Evolutionary conservation across 495 filamentous ascomycete genomes (phyloP).

Genomic region (Parachaetomium inaequale): DNA sequence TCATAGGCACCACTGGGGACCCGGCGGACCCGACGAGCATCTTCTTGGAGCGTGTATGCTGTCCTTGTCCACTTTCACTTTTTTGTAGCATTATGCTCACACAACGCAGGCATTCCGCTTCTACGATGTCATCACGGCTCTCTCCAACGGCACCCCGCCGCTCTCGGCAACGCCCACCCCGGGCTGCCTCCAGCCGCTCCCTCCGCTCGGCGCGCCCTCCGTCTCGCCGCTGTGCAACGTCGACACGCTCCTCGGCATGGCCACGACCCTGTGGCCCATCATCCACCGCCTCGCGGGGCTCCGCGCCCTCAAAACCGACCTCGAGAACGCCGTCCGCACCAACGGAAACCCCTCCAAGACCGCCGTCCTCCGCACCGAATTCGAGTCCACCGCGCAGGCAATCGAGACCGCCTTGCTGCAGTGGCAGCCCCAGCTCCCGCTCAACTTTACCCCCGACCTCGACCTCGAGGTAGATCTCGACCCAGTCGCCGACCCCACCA

Average conservation of each 20-base stretch:
- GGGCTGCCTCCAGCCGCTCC: slow-evolving; percentile 41
- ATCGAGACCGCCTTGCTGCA: slow-evolving; percentile 55
- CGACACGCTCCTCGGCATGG: slow-evolving; percentile 60
- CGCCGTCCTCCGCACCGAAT: slow-evolving; percentile 52
- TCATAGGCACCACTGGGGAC: slow-evolving; percentile 50
- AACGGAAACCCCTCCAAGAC: slow-evolving; percentile 43
- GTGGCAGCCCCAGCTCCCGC: slow-evolving; percentile 50
- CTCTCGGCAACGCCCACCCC: slow-evolving; percentile 49
- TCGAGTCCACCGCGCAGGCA: slow-evolving; percentile 51
- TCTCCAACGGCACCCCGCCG: slow-evolving; percentile 59
- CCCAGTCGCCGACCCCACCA: neutral
- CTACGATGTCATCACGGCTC: slow-evolving; percentile 61
- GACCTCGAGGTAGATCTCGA: too few relatives aligned
- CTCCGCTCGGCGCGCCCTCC: slow-evolving; percentile 44
- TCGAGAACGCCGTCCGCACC: slow-evolving; percentile 42
- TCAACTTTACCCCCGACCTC: slow-evolving; percentile 22
- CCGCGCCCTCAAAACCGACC: slow-evolving; percentile 47
- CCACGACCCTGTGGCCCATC: slow-evolving; percentile 60
- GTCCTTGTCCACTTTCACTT: neutral
- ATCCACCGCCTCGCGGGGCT: slow-evolving; percentile 59
- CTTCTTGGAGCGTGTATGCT: slow-evolving; percentile 56
- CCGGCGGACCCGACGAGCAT: slow-evolving; percentile 48
- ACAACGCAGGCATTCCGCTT: slow-evolving; percentile 54
- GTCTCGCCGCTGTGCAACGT: slow-evolving; percentile 48
- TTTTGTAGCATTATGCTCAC: neutral